phyloP scores from a whole-genome alignment of 2,329 filamentous ascomycete species.

The Coniochaeta prunicola region DNA sequence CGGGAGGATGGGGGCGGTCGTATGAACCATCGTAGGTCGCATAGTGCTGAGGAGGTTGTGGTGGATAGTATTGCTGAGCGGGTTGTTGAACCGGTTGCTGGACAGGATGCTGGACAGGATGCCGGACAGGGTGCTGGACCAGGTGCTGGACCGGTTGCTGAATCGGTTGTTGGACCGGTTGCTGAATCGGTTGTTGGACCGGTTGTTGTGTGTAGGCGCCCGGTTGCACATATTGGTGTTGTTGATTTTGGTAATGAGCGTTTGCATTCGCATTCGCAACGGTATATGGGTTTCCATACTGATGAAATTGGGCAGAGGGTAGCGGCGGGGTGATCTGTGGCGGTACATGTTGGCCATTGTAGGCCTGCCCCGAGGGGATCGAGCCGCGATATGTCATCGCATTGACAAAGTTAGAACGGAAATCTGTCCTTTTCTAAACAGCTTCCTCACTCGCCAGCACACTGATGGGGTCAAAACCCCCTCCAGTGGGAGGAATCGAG shows the following conservation, averaged over 20 bases:
- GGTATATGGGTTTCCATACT: conserved; percentile 6
- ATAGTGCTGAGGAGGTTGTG: conserved; percentile 7
- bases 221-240: conserved; percentile 11
- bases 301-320: conserved; percentile 7
- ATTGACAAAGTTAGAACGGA: conserved; percentile 6
- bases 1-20: conserved; percentile 9
- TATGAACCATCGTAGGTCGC: conserved; percentile 12
- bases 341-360: conserved; percentile 23
- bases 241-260: conserved; percentile 15
- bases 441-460: neutral
- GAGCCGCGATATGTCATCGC: conserved; percentile 31
- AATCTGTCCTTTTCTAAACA: neutral
- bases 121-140: conserved; percentile 9
- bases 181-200: conserved; percentile 9
- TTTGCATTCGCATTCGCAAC: conserved; percentile 6
- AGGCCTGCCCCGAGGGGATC: conserved; percentile 32
- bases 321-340: conserved; percentile 1
- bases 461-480: neutral
- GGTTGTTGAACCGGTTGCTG: neutral
- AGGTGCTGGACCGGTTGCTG: neutral
- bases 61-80: neutral
- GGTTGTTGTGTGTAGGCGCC: conserved; percentile 8
- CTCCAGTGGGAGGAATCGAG: neutral
- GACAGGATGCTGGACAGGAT: too few species aligned
- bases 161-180: too few species aligned